A percentile compares a stretch with the other conserved stretches of the same genome.
phyloP scores from a whole-genome alignment of 2,329 filamentous ascomycete genomes.

The Phialocephala sp. region DNA sequence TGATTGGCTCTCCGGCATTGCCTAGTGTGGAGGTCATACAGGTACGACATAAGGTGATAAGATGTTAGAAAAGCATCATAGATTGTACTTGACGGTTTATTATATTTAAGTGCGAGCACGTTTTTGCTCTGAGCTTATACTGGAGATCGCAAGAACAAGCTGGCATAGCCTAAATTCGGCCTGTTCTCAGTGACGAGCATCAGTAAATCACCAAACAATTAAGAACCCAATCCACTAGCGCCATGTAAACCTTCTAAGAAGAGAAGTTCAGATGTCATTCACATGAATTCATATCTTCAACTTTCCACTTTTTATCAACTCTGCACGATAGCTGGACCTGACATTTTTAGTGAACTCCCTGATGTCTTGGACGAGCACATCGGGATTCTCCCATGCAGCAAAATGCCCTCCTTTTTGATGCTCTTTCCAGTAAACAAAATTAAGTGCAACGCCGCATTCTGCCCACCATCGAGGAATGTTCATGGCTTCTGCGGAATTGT shows the following conservation, averaged over 20 bases:
- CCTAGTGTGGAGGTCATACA: not conserved
- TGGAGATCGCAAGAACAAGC: not conserved
- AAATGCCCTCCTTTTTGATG: slow-evolving; percentile 54
- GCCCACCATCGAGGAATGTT: slow-evolving; percentile 56
- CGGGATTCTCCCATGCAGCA: slow-evolving; percentile 61
- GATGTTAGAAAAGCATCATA: not conserved
- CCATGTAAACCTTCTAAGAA: too few species aligned
- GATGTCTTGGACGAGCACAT: slow-evolving; percentile 54
- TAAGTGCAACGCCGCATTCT: slow-evolving; percentile 54
- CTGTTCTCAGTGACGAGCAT: not conserved
- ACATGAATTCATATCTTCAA: slow-evolving; percentile 1
- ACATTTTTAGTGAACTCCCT: slow-evolving; percentile 57
- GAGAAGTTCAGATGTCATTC: too few species aligned
- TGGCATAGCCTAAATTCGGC: not conserved
- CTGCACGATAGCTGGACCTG: slow-evolving; percentile 50
- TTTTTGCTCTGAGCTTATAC: not conserved
- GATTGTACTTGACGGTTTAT: not conserved
- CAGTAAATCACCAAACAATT: not conserved
- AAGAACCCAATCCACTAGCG: not conserved
- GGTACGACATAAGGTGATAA: slow-evolving; percentile 16
- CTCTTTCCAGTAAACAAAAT: slow-evolving; percentile 60
- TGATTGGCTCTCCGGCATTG: not conserved
- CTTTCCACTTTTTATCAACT: slow-evolving; percentile 26
- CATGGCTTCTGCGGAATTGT: slow-evolving; percentile 21
- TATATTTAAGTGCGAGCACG: not conserved